Conservation (phyloP, 495 filamentous ascomycete genomes). For the Echria macrotheca region DNA sequence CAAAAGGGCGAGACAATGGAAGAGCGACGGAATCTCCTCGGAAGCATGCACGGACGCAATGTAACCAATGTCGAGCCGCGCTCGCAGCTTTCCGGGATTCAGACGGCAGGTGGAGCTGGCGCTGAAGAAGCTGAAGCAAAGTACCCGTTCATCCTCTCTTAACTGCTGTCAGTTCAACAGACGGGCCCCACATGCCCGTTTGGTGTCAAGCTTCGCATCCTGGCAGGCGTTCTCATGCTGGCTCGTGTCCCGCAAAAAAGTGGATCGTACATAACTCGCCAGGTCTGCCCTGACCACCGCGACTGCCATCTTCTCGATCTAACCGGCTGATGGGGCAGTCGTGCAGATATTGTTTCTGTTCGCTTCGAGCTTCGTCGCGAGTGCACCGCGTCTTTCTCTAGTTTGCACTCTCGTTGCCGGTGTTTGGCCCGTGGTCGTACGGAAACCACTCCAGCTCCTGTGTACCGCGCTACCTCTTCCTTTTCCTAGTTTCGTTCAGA, state of each 20-base stretch:
- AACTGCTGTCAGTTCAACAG: conserved; percentile 3
- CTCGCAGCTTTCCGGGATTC: conserved; percentile 2
- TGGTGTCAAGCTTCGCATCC: background rate
- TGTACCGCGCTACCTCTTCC: background rate
- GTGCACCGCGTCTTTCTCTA: background rate
- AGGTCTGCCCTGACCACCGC: conserved; percentile 15
- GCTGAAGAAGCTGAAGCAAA: background rate
- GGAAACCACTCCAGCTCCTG: conserved; percentile 1
- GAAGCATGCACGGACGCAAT: conserved; percentile 4
- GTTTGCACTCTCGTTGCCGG: background rate
- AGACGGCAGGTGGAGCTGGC: background rate
- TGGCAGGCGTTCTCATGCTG: background rate
- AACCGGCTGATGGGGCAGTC: background rate
- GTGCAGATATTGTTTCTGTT: conserved; percentile 1
- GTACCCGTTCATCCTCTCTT: conserved; percentile 12
- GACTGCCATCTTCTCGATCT: conserved; percentile 5
- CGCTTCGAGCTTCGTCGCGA: background rate
- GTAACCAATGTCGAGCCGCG: conserved; percentile 15
- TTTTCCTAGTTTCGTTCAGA: conserved; percentile 5
- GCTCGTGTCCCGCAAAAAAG: conserved; percentile 11
- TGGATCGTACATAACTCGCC: conserved; percentile 17
- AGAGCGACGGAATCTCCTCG: background rate
- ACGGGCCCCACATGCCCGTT: conserved; percentile 1
- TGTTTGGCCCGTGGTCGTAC: conserved; percentile 1
- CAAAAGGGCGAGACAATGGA: conserved; percentile 1